Evolutionary conservation across 106 monocot genomes (phyloP), one percentile per base, ranked within the genome.

Genomic region (Allium fistulosum): DNA sequence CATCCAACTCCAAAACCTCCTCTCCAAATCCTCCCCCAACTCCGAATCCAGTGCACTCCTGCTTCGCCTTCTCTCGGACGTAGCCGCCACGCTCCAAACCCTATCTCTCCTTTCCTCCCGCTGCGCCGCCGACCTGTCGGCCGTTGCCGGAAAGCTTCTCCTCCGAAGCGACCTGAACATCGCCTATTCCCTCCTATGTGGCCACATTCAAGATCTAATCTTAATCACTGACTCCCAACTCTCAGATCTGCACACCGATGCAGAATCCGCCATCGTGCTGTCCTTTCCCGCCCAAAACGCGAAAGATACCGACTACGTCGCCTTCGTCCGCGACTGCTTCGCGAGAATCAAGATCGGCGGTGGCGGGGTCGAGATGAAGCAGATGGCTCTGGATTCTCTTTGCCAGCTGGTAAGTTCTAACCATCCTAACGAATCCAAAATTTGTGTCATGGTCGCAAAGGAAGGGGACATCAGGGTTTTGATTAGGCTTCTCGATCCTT

Each of bases 311-410:
- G 94, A 94, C 57, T 28, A 85, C 49, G 10, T 69, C 26, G 77
- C 90, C 56, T 90, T 87, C 77, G 52, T 90, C 62, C 79, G 85
- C n/a, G 94, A 94, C 80, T 68, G 76, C 80, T 94, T 90, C 60
- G 85, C 90, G 9, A 73, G 94, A 22, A 84, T 94, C 63, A 87
- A 83, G 71, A 94, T 94, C 76, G 94, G 90, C 46, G 71, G 62
- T 7, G 22, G 22, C 22, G 22, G 22, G 22, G n/a, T 78, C 22
- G 90, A 90, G 26, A 76, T 90, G 75, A 94, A 90, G 79, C 76
- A 74, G 61, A 76, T 85, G 53, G 90, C 90, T 13, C 68, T 94
- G 47, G 83, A 87, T 14, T 94, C 94, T 28, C 82, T 94, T 6
- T 75, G 81, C 65, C 61, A 73, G 11, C 72, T 94, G 61, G 74